Conservation (phyloP, 345 rosid species). For the Raphanus sativus region DNA sequence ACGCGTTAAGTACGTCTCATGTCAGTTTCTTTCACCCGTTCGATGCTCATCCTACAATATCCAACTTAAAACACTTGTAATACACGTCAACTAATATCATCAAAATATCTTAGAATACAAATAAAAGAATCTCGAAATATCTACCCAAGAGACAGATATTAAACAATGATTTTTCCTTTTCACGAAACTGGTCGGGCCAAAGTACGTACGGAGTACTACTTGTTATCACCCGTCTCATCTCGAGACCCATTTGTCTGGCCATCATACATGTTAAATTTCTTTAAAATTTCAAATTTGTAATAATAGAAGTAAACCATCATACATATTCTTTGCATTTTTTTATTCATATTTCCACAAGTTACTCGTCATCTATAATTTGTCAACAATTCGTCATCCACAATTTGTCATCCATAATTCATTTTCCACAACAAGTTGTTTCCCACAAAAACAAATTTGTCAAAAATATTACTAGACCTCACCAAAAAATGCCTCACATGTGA, state of each 20-base stretch:
- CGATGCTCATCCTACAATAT: background rate
- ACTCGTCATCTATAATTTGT: too few relatives aligned
- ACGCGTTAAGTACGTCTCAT: background rate
- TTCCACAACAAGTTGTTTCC: too few relatives aligned
- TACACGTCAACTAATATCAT: background rate
- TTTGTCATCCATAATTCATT: too few relatives aligned
- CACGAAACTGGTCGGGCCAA: slow-evolving; percentile 23
- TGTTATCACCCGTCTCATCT: slow-evolving; percentile 13
- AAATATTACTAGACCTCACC: too few relatives aligned
- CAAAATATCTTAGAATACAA: slow-evolving; percentile 2
- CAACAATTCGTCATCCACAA: too few relatives aligned
- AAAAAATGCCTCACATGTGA: too few relatives aligned
- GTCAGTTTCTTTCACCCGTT: background rate
- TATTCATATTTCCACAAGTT: too few relatives aligned
- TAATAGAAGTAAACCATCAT: too few relatives aligned
- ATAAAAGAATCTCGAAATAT: slow-evolving; percentile 1
- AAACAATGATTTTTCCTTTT: background rate
- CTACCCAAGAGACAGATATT: slow-evolving; percentile 14
- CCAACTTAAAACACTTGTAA: background rate
- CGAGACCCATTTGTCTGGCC: background rate
- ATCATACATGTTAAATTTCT: too few relatives aligned
- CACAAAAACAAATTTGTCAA: too few relatives aligned
- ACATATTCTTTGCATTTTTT: too few relatives aligned
- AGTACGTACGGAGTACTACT: slow-evolving; percentile 20
- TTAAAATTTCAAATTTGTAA: too few relatives aligned